A percentile compares a stretch with the other conserved stretches of the same genome.
phyloP scores from a whole-genome alignment of 1,284 basidiomycete species.

The Fomitopsis betulina region DNA sequence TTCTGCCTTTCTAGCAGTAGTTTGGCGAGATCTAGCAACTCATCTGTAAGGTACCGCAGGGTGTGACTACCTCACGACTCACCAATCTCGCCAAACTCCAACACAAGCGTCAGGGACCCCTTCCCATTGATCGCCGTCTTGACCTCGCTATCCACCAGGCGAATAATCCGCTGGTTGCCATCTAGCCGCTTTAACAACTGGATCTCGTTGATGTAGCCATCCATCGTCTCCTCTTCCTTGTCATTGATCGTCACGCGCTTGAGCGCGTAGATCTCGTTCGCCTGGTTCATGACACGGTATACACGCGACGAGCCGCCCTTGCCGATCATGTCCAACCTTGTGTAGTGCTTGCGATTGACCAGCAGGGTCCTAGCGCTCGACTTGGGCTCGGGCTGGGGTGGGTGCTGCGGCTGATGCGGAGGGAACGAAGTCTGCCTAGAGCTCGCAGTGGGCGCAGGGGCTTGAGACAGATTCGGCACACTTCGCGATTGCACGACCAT shows the following conservation, averaged over 20 bases:
- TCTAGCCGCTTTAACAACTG: slow-evolving; percentile 80
- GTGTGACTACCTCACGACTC: slow-evolving; percentile 8
- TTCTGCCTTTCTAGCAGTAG: slow-evolving; percentile 79
- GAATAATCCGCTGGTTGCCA: slow-evolving; percentile 87
- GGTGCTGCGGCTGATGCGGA: background rate
- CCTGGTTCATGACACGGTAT: slow-evolving; percentile 77
- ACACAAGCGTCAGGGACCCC: slow-evolving; percentile 74
- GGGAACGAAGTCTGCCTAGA: slow-evolving; percentile 9
- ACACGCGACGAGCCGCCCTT: slow-evolving; percentile 94
- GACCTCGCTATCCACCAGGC: slow-evolving; percentile 83
- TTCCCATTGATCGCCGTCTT: slow-evolving; percentile 60
- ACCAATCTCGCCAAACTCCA: slow-evolving; percentile 91
- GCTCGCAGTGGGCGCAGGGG: background rate
- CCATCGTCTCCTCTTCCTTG: slow-evolving; percentile 81
- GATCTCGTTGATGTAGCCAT: slow-evolving; percentile 94
- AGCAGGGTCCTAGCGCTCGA: background rate
- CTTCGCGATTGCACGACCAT: slow-evolving; percentile 19
- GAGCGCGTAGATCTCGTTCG: slow-evolving; percentile 80
- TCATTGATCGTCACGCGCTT: slow-evolving; percentile 87
- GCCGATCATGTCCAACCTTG: slow-evolving; percentile 82
- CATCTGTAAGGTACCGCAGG: too few relatives aligned
- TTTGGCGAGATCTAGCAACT: slow-evolving; percentile 63
- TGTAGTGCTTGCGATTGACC: slow-evolving; percentile 82
- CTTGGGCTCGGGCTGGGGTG: slow-evolving; percentile 14
- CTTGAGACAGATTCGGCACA: background rate